Percentiles rank a stretch among this genome's conserved stretches.
Conservation (phyloP, 2,329 filamentous ascomycete genomes). For the Pseudogymnoascus sp. region DNA sequence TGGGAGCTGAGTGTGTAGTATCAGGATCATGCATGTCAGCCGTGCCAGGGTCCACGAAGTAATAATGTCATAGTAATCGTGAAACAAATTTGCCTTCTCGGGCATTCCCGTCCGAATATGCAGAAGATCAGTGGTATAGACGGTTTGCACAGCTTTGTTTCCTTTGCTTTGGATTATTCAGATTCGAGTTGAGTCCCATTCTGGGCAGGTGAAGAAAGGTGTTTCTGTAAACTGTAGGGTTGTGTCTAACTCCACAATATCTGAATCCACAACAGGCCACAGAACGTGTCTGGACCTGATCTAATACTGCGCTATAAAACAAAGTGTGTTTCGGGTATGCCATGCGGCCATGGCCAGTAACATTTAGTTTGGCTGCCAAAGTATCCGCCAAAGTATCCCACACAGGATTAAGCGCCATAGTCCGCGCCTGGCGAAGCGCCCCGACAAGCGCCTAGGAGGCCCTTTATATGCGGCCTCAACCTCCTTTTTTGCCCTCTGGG, state of each 20-base stretch:
- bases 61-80: not conserved
- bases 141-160: not conserved
- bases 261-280: not conserved
- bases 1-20: not conserved
- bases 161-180: not conserved
- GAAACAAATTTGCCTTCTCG: not conserved
- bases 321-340: constrained; percentile 7
- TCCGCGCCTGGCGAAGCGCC: constrained; percentile 2
- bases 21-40: constrained; percentile 3
- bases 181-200: not conserved
- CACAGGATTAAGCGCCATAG: not conserved
- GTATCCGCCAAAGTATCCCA: not conserved
- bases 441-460: not conserved
- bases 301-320: constrained; percentile 7
- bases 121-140: too few relatives aligned
- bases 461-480: not conserved
- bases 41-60: not conserved
- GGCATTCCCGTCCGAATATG: not conserved
- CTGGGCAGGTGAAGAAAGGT: not conserved
- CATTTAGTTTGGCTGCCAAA: not conserved
- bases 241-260: constrained; percentile 7
- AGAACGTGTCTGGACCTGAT: not conserved
- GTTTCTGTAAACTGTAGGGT: constrained; percentile 1
- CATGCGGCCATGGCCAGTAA: not conserved
- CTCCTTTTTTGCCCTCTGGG: not conserved